Conservation (phyloP, 169 alveolate species). For the Ichthyophthirius multifiliis region DNA sequence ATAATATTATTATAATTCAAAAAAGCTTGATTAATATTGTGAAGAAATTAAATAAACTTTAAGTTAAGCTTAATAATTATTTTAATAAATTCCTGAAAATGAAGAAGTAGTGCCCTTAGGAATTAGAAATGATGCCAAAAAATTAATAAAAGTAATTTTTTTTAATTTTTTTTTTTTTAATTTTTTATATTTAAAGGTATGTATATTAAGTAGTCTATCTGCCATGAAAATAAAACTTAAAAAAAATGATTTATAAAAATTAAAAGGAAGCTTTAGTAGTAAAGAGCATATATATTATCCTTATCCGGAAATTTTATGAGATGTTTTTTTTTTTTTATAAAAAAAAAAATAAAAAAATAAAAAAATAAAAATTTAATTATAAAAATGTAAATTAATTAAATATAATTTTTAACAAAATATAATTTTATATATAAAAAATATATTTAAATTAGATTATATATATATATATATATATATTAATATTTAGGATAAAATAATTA, state of each 20-base stretch:
- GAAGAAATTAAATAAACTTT: not conserved
- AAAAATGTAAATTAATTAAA: no score
- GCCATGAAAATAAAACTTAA: slow-evolving; percentile 1
- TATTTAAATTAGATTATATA: no score
- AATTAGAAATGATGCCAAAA: not conserved
- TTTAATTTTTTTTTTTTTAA: not conserved
- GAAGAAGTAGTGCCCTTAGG: not conserved
- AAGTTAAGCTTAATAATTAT: not conserved
- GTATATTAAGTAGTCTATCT: not conserved
- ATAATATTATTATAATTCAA: not conserved
- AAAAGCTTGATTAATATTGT: not conserved
- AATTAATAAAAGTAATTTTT: not conserved
- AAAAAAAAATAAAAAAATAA: no score
- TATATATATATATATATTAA: no score
- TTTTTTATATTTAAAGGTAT: not conserved
- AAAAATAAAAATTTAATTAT: no score
- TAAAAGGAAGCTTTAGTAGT: no score
- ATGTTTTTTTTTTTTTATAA: no score
- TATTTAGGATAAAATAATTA: no score
- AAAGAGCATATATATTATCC: no score
- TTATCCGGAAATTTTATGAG: no score
- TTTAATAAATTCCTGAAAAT: not conserved
- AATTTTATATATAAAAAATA: no score
- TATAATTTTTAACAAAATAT: no score
- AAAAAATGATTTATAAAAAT: not conserved